Evolutionary conservation across 352 stramenopile genomes (phyloP).

Genomic region (Pythium diclinum): DNA sequence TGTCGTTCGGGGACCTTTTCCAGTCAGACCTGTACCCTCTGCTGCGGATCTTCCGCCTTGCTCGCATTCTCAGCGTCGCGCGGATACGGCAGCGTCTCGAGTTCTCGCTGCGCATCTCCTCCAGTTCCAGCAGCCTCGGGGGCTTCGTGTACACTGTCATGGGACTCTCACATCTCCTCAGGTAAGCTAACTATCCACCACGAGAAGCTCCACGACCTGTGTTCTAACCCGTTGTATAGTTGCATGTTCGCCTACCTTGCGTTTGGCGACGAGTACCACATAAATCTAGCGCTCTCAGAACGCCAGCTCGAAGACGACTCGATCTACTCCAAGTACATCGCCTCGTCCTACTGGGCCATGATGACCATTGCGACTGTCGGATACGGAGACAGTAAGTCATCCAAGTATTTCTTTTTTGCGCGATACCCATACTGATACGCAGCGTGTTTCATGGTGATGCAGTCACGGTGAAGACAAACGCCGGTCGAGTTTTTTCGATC

Average conservation of each 20-base stretch:
- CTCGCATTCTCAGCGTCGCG: slow-evolving; percentile 50
- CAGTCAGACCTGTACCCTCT: slow-evolving; percentile 44
- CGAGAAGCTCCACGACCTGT: too few relatives aligned
- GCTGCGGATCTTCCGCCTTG: slow-evolving; percentile 44
- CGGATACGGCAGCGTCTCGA: slow-evolving; percentile 62
- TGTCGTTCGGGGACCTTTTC: slow-evolving; percentile 24
- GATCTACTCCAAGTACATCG: slow-evolving; percentile 66
- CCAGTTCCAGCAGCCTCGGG: slow-evolving; percentile 68
- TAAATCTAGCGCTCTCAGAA: slow-evolving; percentile 38
- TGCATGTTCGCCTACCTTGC: slow-evolving; percentile 72
- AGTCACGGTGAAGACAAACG: slow-evolving; percentile 74
- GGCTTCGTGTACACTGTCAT: slow-evolving; percentile 74
- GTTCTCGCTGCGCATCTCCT: slow-evolving; percentile 73
- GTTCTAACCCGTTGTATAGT: slow-evolving; percentile 18
- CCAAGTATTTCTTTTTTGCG: not conserved
- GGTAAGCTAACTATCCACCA: slow-evolving; percentile 18
- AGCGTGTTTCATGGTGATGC: not conserved
- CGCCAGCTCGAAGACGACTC: slow-evolving; percentile 46
- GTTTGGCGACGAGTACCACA: slow-evolving; percentile 53
- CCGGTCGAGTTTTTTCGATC: slow-evolving; percentile 64
- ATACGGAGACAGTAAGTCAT: slow-evolving; percentile 67
- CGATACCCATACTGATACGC: not conserved
- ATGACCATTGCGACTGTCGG: slow-evolving; percentile 84
- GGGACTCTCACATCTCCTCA: slow-evolving; percentile 80
- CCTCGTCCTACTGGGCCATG: slow-evolving; percentile 84